Base-by-base conservation (phyloP, 495 filamentous ascomycete genomes). In the Neurospora sublineolata region DNA sequence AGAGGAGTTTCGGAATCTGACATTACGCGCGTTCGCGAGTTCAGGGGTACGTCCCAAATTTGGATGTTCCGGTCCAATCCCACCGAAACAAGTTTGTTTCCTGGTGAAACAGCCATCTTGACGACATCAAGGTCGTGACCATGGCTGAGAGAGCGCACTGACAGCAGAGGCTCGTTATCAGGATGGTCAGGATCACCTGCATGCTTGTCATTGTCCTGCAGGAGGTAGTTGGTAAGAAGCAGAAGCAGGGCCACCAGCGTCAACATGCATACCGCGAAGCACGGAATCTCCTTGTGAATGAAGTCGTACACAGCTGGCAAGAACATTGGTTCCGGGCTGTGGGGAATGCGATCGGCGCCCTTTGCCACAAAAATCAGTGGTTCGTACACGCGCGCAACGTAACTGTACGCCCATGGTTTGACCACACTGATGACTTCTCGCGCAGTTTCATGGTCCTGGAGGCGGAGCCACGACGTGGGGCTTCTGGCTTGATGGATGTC, bases 371-470 rank as follows among this genome's bases (percentile, higher is more conserved):
- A 89, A 37, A 91, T 83, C 9, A 90, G 77, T 2, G 91, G 91
- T 36, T 91, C 84, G 71, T 89, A 90, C 3, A 91, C 89, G 41
- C 85, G 84, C 12, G 90, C 90, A 23, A 92, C 83, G 74, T 91
- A 88, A 79, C 87, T 88, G 75, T 89, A 81, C 2, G 87, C 87
- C 70, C 85, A 79, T 3, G 90, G 91, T 70, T 89, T 92, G 73
- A 92, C 83, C 10, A 90, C 82, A 33, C 84, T 83, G 76, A 93
- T 90, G 16, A 92, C 82, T 73, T 93, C 91, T 68, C 85, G 85
- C 9, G 89, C 90, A 0, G 91, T 92, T 72, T 91, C 86, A 74
- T 91, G 88, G 72, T 92, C 91, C 80, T 93, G 91, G 72, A 92
- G 83, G 20, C 85, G 83, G 40, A 93, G 81, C 91, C 91, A 93